A percentile compares a stretch with the other conserved stretches of the same genome.
Evolutionary conservation across 2,329 filamentous ascomycete genomes (phyloP).

Genomic region (Chaetomium sp.): DNA sequence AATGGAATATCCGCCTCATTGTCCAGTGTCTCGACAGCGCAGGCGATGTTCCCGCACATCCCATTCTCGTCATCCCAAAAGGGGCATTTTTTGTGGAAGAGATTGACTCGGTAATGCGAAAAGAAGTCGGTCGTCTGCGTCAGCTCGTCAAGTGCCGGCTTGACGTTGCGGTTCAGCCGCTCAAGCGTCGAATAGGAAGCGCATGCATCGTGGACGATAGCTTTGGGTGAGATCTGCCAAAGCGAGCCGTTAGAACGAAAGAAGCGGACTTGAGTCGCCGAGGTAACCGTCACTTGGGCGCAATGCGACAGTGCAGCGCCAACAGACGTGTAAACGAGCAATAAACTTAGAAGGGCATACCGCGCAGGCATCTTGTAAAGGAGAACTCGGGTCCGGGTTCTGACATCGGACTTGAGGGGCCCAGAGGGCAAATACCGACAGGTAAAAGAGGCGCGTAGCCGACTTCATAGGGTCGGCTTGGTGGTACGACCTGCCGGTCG

Average conservation of each 20-base stretch:
- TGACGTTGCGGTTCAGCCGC: constrained; percentile 67
- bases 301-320: constrained; percentile 17
- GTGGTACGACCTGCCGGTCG: not conserved
- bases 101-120: constrained; percentile 90
- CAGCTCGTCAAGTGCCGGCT: constrained; percentile 71
- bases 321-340: constrained; percentile 17
- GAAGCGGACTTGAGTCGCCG: constrained; percentile 17
- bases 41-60: constrained; percentile 95
- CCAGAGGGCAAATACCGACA: constrained; percentile 52
- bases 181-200: constrained; percentile 90
- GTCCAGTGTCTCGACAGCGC: constrained; percentile 89
- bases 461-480: constrained; percentile 39
- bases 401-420: constrained; percentile 42
- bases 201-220: constrained; percentile 90
- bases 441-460: constrained; percentile 48
- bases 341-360: constrained; percentile 36
- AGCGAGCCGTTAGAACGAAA: constrained; percentile 34
- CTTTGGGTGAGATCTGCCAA: constrained; percentile 72
- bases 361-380: constrained; percentile 44
- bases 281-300: constrained; percentile 2
- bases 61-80: constrained; percentile 93
- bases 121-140: constrained; percentile 93
- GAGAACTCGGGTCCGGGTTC: constrained; percentile 24
- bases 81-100: constrained; percentile 90
- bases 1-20: constrained; percentile 90